These are phyloP conservation scores for Kuraishia piskuri DNA, from an alignment of 805 yeast species.

Conservation along the genomic window DNA sequence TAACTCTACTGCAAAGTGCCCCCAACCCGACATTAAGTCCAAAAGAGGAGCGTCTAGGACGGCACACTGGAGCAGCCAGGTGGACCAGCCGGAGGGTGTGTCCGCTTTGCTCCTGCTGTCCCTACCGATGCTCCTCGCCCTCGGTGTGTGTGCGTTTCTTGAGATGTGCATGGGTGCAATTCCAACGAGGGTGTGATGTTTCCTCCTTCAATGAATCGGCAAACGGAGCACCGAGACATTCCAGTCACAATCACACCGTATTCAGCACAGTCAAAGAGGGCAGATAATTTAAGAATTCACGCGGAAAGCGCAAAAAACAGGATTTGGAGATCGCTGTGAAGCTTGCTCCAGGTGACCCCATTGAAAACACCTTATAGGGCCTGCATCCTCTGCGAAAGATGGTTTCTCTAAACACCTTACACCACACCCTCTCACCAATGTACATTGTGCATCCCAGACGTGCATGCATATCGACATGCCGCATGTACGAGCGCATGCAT, in stretches of 20 bases:
- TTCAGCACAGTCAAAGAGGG: not conserved
- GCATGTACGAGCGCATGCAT: not conserved
- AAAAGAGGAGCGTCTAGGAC: too few species aligned
- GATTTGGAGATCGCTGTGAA: not conserved
- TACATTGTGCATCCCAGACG: not conserved
- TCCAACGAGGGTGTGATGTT: too few species aligned
- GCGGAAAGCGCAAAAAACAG: not conserved
- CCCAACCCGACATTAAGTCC: too few species aligned
- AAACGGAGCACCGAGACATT: not conserved
- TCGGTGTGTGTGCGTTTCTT: too few species aligned
- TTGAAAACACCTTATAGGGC: not conserved
- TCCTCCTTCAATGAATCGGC: too few species aligned
- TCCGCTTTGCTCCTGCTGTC: too few species aligned
- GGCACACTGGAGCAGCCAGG: too few species aligned
- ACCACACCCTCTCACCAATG: constrained; percentile 1
- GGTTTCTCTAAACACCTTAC: too few species aligned
- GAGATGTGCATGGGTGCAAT: too few species aligned
- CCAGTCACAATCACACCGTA: not conserved
- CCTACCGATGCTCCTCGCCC: too few species aligned
- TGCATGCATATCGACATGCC: not conserved
- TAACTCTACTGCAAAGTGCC: too few species aligned
- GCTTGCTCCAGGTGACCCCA: not conserved
- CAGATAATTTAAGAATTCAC: not conserved
- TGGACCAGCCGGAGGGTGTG: too few species aligned
- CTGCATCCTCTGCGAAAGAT: not conserved